These are phyloP conservation scores for Geosmithia flava DNA, from an alignment of 2,329 filamentous ascomycete species.

Conservation along the genomic window DNA sequence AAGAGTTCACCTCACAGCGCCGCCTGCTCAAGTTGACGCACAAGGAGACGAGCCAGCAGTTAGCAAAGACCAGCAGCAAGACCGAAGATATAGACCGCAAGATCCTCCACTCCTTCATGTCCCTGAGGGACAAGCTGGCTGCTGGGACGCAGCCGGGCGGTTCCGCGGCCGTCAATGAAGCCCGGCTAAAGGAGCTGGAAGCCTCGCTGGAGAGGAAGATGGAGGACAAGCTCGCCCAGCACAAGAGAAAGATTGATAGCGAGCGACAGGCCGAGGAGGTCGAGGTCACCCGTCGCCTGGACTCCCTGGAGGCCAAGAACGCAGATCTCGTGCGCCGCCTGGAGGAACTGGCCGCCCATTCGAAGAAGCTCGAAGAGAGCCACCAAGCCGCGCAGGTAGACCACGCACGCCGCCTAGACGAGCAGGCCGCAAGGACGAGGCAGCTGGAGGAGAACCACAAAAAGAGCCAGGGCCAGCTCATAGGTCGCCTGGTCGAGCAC, in stretches of 20 bases:
- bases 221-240: background rate
- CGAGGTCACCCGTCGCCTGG: background rate
- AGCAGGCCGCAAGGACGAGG: background rate
- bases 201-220: background rate
- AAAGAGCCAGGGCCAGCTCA: too few species aligned
- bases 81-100: background rate
- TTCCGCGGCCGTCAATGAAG: background rate
- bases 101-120: background rate
- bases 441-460: too few species aligned
- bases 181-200: background rate
- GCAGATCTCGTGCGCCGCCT: background rate
- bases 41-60: background rate
- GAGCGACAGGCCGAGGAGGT: background rate
- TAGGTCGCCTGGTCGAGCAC: too few species aligned
- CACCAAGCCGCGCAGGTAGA: too few species aligned
- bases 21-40: background rate
- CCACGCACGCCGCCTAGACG: too few species aligned
- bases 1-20: background rate
- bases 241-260: background rate
- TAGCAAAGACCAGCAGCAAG: background rate
- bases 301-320: background rate
- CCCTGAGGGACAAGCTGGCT: background rate
- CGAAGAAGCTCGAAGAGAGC: background rate
- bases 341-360: background rate
- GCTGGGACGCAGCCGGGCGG: background rate